A percentile compares a stretch with the other conserved stretches of the same genome.
These are phyloP conservation scores for Venturia nashicola DNA, from an alignment of 2,329 filamentous ascomycete genomes.

Conservation along the genomic window DNA sequence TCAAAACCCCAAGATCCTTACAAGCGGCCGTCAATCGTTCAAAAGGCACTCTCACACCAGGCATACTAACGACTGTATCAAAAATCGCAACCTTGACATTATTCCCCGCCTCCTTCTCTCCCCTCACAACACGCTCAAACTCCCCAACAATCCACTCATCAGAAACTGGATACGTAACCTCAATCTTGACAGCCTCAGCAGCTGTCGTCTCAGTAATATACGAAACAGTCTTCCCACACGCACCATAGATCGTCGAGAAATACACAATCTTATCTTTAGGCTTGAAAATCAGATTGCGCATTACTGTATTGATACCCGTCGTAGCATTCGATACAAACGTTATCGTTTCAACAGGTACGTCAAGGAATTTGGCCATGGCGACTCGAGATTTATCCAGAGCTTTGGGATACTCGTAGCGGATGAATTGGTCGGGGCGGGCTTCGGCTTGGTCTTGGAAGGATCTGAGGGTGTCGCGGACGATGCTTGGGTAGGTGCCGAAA, in stretches of 20 bases:
- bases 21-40: conserved; percentile 54
- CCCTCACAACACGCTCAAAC: conserved; percentile 48
- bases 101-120: conserved; percentile 43
- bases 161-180: conserved; percentile 54
- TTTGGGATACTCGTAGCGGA: conserved; percentile 53
- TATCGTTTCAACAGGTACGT: conserved; percentile 51
- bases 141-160: conserved; percentile 52
- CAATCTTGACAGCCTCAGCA: conserved; percentile 40
- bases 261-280: conserved; percentile 64
- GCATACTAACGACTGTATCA: conserved; percentile 68
- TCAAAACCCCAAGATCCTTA: conserved; percentile 53
- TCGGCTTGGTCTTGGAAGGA: conserved; percentile 57
- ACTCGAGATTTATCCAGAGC: conserved; percentile 52
- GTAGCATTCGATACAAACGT: conserved; percentile 79
- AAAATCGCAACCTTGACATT: conserved; percentile 59
- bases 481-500: conserved; percentile 61
- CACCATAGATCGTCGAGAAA: conserved; percentile 69
- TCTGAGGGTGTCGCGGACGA: conserved; percentile 47
- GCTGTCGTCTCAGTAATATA: conserved; percentile 58
- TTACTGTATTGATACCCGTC: conserved; percentile 61
- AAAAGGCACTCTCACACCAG: conserved; percentile 71
- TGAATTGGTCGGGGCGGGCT: conserved; percentile 60
- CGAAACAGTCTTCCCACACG: conserved; percentile 60
- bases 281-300: conserved; percentile 61
- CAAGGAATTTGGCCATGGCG: conserved; percentile 53